Base-by-base conservation (phyloP, 148 eudicot species). In the Selenicereus undatus region DNA sequence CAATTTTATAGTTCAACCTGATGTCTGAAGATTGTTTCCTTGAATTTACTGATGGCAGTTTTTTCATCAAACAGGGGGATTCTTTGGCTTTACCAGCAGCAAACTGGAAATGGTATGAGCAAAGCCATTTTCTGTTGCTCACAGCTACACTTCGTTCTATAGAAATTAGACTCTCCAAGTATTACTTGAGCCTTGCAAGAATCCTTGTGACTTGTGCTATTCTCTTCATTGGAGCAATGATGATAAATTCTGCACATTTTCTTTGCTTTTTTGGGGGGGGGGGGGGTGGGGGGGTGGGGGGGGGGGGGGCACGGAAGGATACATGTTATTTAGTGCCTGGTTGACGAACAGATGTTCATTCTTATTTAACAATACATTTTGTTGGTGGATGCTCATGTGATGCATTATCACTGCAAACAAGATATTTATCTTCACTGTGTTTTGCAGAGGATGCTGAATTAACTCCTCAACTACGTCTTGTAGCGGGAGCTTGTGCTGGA, bases 401-500 rank as follows among this genome's bases (percentile, higher is more conserved):
- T 64, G 77, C 21, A 26, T 71, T 45, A 12, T 43, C 32, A 13
- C 80, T 22, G 58, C 21, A 24, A 14, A 39, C 71, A 36, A 50
- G 68, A 71, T n/a, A n/a, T 78, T 73, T 66, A 51, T 72, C n/a
- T 75, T 11, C 29, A 32, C 64, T 81, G 24, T 73, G 51, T 39
- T 76, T 64, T 82, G 78, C 91, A 95, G 97, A 90, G 88, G 83
- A 91, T 85, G 97, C 94, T 86, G 92, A 90, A 78, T 88, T 95
- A 45, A 93, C 94, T 85, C 98, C 98, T 81, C 51, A 90, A 32
- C 77, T 95, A 82, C 97, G 97, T 78, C 98, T 95, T 84, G 98
- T 94, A 82, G 96, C 97, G 74, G 98, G 98, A 87, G 96, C 97
- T 42, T 91, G 93, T 89, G 97, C 97, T 82, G 98, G 98, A 77